These are phyloP conservation scores for Plenodomus tracheiphilus DNA, from an alignment of 2,329 filamentous ascomycete species.

Conservation along the genomic window DNA sequence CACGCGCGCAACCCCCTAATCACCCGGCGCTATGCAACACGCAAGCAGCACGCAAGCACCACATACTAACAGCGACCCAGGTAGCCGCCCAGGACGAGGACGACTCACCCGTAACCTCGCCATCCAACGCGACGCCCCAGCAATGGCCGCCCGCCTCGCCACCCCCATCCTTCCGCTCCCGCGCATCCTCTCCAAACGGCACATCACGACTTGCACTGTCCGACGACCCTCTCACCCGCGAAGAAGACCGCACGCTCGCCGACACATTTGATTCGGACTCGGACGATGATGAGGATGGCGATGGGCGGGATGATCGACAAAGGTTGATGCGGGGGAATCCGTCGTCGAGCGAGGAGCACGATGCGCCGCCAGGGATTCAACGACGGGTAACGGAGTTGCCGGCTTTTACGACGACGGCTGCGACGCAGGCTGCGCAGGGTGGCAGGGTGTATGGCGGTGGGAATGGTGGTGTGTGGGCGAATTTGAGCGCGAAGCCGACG, in stretches of 20 bases:
- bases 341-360: conserved; percentile 16
- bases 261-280: conserved; percentile 86
- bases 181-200: conserved; percentile 66
- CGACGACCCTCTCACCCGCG: conserved; percentile 54
- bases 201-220: conserved; percentile 57
- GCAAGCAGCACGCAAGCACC: not conserved
- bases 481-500: conserved; percentile 88
- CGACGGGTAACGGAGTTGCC: conserved; percentile 60
- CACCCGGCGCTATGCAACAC: not conserved
- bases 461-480: conserved; percentile 95
- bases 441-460: conserved; percentile 69
- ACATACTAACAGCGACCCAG: conserved; percentile 32
- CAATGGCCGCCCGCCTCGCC: conserved; percentile 52
- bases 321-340: conserved; percentile 75
- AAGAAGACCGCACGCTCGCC: conserved; percentile 79
- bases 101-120: conserved; percentile 36
- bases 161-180: conserved; percentile 84
- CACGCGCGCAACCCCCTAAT: conserved; percentile 9
- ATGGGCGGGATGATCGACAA: conserved; percentile 79
- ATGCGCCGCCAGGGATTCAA: conserved; percentile 44
- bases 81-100: conserved; percentile 51
- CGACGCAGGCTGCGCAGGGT: conserved; percentile 42
- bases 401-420: conserved; percentile 47
- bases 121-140: conserved; percentile 12
- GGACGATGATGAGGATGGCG: conserved; percentile 65